Base-by-base conservation (phyloP, 306 rosid genomes). In the Oemleria cerasiformis region DNA sequence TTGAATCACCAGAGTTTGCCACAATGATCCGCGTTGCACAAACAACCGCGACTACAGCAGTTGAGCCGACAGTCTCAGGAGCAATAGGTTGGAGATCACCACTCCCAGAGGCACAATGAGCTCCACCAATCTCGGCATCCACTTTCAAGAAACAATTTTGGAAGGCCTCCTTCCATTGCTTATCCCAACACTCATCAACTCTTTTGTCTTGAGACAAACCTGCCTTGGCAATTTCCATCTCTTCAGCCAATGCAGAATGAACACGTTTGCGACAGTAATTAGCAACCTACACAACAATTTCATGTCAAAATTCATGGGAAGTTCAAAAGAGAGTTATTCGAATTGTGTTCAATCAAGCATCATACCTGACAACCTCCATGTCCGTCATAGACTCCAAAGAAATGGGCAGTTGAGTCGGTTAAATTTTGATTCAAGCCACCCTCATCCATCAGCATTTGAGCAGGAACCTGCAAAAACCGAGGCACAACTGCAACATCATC, bases 1-100 rank as follows among this genome's bases (percentile, higher is more conserved):
- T 82, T 15, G 97, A 91, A 78, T 91, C 97, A 50, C 97, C 97
- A 78, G 88, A 88, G 63, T 91, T 91, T 48, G 92, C 89, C 49
- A 88, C 85, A 63, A 87, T 72, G 59, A 91, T 84, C 78, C 82
- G 86, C 6, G 80, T 80, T 74, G 83, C 84, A 79, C 84, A 82
- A 13, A 91, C 78, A 77, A 91, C 62, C 63, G 91, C 86, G 40
- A 87, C 92, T 82, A 85, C 92, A 19, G 97, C 95, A 15, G 97
- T 91, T 72, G 97, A 91, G 41, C 97, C 97, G 38, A 74, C 88
- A 51, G 97, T 91, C 68, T 91, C 96, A 20, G 96, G 86, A 56
- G 86, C 89, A 75, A 88, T 62, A 72, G 83, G 74, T 70, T 76
- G 82, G 70, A 66, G 71, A 73, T 30, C 42, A 17, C 13, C 54